A percentile compares a stretch with the other conserved stretches of the same genome.
These are phyloP conservation scores for Candida arabinofermentans DNA, from an alignment of 805 yeast genomes.

Conservation along the genomic window DNA sequence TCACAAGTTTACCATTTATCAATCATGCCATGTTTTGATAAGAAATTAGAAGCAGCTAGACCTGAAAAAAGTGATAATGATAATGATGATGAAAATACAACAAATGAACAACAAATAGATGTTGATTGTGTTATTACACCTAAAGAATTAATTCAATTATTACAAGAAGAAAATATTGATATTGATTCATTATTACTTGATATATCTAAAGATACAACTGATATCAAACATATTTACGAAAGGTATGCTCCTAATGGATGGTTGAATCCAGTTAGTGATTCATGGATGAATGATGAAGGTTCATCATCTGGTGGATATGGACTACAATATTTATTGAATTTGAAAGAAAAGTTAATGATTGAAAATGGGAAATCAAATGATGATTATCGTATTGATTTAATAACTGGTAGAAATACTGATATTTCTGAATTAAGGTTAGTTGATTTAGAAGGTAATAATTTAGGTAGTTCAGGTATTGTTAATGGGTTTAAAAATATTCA, in stretches of 20 bases:
- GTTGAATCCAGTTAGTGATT: constrained; percentile 49
- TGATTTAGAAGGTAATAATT: constrained; percentile 30
- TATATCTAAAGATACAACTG: constrained; percentile 11
- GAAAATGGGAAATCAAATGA: constrained; percentile 15
- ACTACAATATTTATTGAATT: constrained; percentile 52
- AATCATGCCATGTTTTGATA: constrained; percentile 96
- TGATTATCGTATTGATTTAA: constrained; percentile 28
- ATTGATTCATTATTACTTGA: constrained; percentile 26
- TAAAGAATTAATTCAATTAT: constrained; percentile 71
- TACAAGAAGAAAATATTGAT: constrained; percentile 49
- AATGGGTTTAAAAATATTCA: constrained; percentile 95
- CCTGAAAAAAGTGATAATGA: constrained; percentile 41
- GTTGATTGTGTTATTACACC: constrained; percentile 96
- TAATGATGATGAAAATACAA: constrained; percentile 13
- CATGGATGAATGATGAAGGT: constrained; percentile 77
- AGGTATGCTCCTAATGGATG: constrained; percentile 52
- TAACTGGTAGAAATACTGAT: constrained; percentile 74
- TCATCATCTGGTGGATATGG: constrained; percentile 91
- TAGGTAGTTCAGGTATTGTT: constrained; percentile 62
- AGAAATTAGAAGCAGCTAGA: constrained; percentile 90
- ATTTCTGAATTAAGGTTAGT: constrained; percentile 63
- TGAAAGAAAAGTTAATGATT: constrained; percentile 24
- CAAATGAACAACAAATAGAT: too few relatives aligned
- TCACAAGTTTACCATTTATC: constrained; percentile 68
- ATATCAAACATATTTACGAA: constrained; percentile 15